Conservation (phyloP, 2,329 filamentous ascomycete species). For the Botrytis deweyae region DNA sequence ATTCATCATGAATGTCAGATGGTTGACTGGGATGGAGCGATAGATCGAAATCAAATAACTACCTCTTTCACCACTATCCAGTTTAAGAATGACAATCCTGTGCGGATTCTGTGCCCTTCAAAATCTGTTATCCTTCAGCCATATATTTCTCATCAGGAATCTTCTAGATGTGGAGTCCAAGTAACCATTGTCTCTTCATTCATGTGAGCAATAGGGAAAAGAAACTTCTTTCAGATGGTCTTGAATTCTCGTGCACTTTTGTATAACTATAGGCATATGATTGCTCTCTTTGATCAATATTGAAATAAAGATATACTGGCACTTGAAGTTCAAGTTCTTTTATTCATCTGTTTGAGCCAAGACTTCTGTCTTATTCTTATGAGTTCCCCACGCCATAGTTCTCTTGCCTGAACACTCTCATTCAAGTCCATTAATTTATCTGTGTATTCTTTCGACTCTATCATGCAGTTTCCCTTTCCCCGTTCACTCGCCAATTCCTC, state of each 20-base stretch:
- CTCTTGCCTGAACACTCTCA: neutral
- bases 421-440: neutral
- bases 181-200: neutral
- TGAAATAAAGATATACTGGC: neutral
- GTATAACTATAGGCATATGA: accelerated
- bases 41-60: no score
- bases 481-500: neutral
- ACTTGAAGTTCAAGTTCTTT: neutral
- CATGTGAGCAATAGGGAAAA: neutral
- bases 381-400: accelerated
- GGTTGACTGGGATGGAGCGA: no score
- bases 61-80: no score
- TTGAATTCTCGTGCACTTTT: neutral
- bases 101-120: neutral
- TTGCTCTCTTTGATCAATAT: neutral
- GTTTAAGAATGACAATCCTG: accelerated
- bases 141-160: neutral
- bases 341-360: neutral
- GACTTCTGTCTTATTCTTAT: neutral
- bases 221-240: accelerated
- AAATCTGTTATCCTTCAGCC: no score
- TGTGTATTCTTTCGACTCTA: neutral
- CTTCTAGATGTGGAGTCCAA: neutral
- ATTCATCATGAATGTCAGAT: no score
- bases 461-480: neutral